Base-by-base conservation (phyloP, 345 rosid species). In the Toxicodendron radicans region DNA sequence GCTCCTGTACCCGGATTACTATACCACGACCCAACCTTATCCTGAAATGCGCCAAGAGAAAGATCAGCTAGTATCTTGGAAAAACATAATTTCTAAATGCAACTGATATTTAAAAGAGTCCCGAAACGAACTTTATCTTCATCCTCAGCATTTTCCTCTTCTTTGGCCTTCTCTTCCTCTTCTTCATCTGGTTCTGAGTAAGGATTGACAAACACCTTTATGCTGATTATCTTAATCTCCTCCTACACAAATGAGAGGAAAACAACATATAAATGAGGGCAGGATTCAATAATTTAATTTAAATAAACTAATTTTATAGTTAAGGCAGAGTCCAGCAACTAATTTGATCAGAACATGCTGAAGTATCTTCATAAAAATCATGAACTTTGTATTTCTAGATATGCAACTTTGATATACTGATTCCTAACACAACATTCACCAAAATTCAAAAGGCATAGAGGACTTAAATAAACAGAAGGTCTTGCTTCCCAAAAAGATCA, bases 11-110 rank as follows among this genome's bases (percentile, higher is more conserved):
- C 96, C 5, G 97, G 97, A 81, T 94, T 90, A 81, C 97, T 94
- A 83, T 87, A 94, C 94, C 98, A 94, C 41, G 97, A 89, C 17
- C 97, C 98, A 41, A 92, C 64, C 78, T 88, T 92, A 18, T 89
- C 97, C 98, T 92, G 84, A 80, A 81, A 68, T 7, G 51, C 35
- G 18, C 76, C 70, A 63, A 54, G 64, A 74, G 35, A 66, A 60
- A 65, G 4, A 68, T 30, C 49, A 13, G 60, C 46, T 18, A 78
- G 7, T 27, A 49, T 58, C 53, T 58, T 0, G 58, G 17, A 10
- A 66, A 16, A 64, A 68, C 18, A 27, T 27, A 27, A 27, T 27
- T 27, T 27, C 30, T 27, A 27, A 27, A 27, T 1, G 30, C 30
- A 27, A 2, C 2, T 27, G 30, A 27, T 27, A 45, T 8, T 10